Evolutionary conservation across 2,329 filamentous ascomycete genomes (phyloP).

Genomic region (Cadophora malorum): DNA sequence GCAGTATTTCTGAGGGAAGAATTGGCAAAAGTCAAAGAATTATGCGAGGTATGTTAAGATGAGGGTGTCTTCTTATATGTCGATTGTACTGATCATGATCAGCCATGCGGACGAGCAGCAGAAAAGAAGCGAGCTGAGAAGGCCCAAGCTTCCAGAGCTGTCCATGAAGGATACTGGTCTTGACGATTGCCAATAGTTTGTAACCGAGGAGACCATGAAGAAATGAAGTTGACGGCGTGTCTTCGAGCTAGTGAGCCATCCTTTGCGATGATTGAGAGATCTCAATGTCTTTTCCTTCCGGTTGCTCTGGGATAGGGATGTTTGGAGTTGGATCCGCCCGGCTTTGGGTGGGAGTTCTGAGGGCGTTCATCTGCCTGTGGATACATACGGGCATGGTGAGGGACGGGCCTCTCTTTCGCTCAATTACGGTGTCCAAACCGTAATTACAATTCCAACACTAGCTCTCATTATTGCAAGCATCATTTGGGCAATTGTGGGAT

Average conservation of each 20-base stretch:
- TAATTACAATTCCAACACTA: background rate
- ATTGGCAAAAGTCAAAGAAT: slow-evolving; percentile 33
- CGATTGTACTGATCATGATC: slow-evolving; percentile 15
- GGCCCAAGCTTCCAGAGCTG: slow-evolving; percentile 17
- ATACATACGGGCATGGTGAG: background rate
- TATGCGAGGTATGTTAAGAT: slow-evolving; percentile 32
- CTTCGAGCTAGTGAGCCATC: background rate
- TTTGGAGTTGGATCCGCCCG: background rate
- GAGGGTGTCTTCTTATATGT: background rate
- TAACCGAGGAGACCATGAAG: too few relatives aligned
- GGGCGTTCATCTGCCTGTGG: background rate
- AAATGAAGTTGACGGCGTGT: background rate
- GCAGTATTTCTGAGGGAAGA: slow-evolving; percentile 40
- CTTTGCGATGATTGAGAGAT: background rate
- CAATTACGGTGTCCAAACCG: background rate
- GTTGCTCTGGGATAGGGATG: background rate
- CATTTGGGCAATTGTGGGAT: background rate
- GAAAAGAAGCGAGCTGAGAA: slow-evolving; percentile 20
- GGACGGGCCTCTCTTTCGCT: background rate
- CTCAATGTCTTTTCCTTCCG: background rate
- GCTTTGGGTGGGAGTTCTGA: background rate
- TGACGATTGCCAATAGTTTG: slow-evolving; percentile 5
- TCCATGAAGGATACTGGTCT: slow-evolving; percentile 39
- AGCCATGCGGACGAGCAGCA: slow-evolving; percentile 34
- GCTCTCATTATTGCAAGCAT: background rate